A percentile compares a stretch with the other conserved stretches of the same genome.
These are phyloP conservation scores for Daldinia vernicosa DNA, from an alignment of 495 filamentous ascomycete genomes.

Conservation along the genomic window DNA sequence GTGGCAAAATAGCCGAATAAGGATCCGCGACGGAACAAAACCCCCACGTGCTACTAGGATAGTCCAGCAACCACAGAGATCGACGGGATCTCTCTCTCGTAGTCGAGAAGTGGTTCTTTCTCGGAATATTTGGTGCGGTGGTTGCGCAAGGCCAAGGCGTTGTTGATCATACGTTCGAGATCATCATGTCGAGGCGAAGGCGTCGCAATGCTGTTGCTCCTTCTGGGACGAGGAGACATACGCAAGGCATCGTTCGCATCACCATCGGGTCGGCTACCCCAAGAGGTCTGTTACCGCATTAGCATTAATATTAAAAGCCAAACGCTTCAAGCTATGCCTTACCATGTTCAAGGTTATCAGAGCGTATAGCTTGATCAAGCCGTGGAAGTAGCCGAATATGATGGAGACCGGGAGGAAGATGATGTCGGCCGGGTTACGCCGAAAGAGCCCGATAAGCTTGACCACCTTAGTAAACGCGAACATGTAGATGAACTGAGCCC, in stretches of 20 bases:
- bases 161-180: slow-evolving; percentile 33
- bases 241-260: slow-evolving; percentile 68
- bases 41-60: slow-evolving; percentile 17
- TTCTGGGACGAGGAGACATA: slow-evolving; percentile 60
- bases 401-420: slow-evolving; percentile 63
- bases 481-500: slow-evolving; percentile 58
- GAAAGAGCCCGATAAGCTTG: slow-evolving; percentile 68
- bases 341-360: slow-evolving; percentile 59
- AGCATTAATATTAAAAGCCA: slow-evolving; percentile 22
- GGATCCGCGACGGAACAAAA: slow-evolving; percentile 12
- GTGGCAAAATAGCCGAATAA: slow-evolving; percentile 28
- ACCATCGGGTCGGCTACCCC: slow-evolving; percentile 73
- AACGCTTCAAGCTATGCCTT: slow-evolving; percentile 8
- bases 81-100: slow-evolving; percentile 26
- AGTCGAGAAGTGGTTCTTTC: slow-evolving; percentile 31
- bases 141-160: slow-evolving; percentile 20
- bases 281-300: slow-evolving; percentile 66
- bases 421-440: slow-evolving; percentile 65
- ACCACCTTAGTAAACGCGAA: slow-evolving; percentile 64
- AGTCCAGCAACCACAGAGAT: slow-evolving; percentile 32
- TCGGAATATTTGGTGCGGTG: slow-evolving; percentile 20
- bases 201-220: slow-evolving; percentile 58
- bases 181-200: slow-evolving; percentile 49
- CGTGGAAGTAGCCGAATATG: slow-evolving; percentile 68
- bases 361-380: slow-evolving; percentile 69